A percentile compares a stretch with the other conserved stretches of the same genome.
Evolutionary conservation across 345 rosid species (phyloP).

Genomic region (Citrus hindsii): DNA sequence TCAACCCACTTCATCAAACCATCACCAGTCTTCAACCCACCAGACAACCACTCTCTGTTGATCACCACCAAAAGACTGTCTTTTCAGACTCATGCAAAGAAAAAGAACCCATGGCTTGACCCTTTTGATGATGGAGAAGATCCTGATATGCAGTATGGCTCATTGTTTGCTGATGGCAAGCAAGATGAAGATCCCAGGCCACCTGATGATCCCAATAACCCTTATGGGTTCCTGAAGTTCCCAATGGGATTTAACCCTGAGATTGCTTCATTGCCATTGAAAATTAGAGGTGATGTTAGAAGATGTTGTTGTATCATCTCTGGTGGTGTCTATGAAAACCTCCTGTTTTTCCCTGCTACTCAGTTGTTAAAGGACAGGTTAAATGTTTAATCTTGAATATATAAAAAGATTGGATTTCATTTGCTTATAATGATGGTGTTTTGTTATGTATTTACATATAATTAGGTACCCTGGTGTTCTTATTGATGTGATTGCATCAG

Average conservation of each 20-base stretch:
- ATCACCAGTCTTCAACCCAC: conserved; percentile 32
- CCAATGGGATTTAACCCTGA: conserved; percentile 77
- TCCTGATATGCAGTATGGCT: conserved; percentile 70
- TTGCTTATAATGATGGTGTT: neutral
- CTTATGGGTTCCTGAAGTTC: conserved; percentile 90
- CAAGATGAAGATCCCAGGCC: conserved; percentile 88
- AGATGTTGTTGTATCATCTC: conserved; percentile 81
- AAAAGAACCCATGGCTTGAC: conserved; percentile 82
- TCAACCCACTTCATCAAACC: conserved; percentile 31
- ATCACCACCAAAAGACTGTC: conserved; percentile 15
- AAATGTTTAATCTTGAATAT: neutral
- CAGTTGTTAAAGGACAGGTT: conserved; percentile 88
- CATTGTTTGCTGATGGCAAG: conserved; percentile 74
- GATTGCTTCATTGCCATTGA: conserved; percentile 68
- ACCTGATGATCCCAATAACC: conserved; percentile 73
- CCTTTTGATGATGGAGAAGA: conserved; percentile 79
- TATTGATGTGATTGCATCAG: conserved; percentile 66
- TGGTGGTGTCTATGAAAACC: conserved; percentile 90
- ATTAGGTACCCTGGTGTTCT: conserved; percentile 86
- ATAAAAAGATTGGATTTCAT: neutral
- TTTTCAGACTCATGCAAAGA: conserved; percentile 42
- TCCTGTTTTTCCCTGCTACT: conserved; percentile 79
- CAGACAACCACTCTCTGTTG: conserved; percentile 8
- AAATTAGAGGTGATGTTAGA: conserved; percentile 91
- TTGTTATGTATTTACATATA: neutral